Percentiles rank a stretch among this genome's conserved stretches.
Evolutionary conservation across 2,329 filamentous ascomycete species (phyloP).

Genomic region (Ceratocystis harringtonii): DNA sequence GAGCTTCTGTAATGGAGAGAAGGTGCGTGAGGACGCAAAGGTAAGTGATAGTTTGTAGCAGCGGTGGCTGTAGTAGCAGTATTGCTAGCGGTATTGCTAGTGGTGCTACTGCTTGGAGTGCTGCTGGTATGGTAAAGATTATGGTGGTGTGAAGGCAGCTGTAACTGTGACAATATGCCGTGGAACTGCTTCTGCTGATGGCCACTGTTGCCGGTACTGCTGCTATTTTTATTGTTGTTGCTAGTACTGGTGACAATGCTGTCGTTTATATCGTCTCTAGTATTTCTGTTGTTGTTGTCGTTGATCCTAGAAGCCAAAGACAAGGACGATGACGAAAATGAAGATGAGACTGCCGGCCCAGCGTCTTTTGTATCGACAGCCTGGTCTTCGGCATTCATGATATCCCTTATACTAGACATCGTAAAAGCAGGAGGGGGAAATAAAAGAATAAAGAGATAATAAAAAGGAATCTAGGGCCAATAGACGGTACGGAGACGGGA

Average conservation of each 20-base stretch:
- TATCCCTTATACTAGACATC: slow-evolving; percentile 17
- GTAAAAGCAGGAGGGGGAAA: background rate
- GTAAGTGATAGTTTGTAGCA: background rate
- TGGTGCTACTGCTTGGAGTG: background rate
- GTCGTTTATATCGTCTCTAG: background rate
- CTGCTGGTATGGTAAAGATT: too few species aligned
- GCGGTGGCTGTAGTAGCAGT: background rate
- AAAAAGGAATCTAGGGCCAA: background rate
- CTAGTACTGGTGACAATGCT: background rate
- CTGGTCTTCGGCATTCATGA: slow-evolving; percentile 17
- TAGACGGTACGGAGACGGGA: background rate
- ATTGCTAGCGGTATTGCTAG: background rate
- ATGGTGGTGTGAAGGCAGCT: too few species aligned
- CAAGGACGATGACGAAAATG: slow-evolving; percentile 10
- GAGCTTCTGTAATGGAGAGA: too few species aligned
- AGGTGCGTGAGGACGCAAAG: too few species aligned
- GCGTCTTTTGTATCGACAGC: slow-evolving; percentile 13
- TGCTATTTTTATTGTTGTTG: too few species aligned
- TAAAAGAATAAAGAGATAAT: background rate
- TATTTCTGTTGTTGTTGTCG: background rate
- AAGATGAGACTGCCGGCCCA: background rate
- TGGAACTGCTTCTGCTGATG: too few species aligned
- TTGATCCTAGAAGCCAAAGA: slow-evolving; percentile 6
- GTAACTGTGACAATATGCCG: too few species aligned
- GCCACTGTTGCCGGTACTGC: too few species aligned